A percentile compares a stretch with the other conserved stretches of the same genome.
phyloP scores from a whole-genome alignment of 169 alveolate species.

The Plasmodium fragile region DNA sequence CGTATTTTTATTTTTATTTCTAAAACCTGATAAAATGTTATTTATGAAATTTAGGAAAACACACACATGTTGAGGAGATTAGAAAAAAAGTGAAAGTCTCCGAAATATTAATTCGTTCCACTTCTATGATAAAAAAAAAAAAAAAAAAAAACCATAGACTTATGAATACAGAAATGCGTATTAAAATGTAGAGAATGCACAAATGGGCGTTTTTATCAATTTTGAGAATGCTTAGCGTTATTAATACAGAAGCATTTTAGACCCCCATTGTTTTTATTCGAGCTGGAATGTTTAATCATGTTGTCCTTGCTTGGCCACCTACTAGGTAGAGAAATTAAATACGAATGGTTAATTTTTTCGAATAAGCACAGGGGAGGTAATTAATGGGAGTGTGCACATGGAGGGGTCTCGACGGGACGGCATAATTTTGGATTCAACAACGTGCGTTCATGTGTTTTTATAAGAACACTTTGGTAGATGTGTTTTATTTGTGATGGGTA shows the following conservation, averaged over 20 bases:
- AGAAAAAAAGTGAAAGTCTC: background rate
- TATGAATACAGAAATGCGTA: background rate
- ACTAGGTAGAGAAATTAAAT: background rate
- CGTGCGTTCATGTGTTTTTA: background rate
- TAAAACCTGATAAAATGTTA: background rate
- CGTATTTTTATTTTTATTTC: background rate
- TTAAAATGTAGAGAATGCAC: background rate
- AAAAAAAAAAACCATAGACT: background rate
- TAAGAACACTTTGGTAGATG: background rate
- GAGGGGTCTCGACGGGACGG: background rate
- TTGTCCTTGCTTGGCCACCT: background rate
- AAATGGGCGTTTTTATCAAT: background rate
- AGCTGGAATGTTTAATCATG: background rate
- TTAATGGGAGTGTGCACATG: background rate
- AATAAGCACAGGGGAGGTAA: slow-evolving; percentile 5
- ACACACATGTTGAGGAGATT: background rate
- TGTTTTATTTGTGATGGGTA: background rate
- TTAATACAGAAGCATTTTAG: background rate
- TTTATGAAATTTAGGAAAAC: background rate
- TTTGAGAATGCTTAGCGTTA: background rate
- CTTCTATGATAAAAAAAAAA: background rate
- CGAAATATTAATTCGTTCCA: background rate
- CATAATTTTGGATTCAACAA: background rate
- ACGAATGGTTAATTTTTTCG: background rate
- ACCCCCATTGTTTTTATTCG: background rate